A percentile compares a stretch with the other conserved stretches of the same genome.
These are phyloP conservation scores for Pseudogymnoascus sp. DNA, from an alignment of 2,329 filamentous ascomycete genomes.

Conservation along the genomic window DNA sequence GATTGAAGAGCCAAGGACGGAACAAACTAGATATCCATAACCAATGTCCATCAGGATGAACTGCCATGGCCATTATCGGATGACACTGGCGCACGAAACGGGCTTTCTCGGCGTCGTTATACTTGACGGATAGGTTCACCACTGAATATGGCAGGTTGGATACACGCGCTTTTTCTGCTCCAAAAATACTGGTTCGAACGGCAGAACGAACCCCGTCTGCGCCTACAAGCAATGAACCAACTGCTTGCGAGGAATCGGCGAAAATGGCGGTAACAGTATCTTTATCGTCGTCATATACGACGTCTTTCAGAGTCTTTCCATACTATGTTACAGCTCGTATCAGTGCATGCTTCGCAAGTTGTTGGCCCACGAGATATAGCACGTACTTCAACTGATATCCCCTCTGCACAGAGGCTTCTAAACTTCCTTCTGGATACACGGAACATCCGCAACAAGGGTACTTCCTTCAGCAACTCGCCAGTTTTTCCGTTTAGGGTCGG, in stretches of 20 bases:
- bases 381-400: conserved; percentile 7
- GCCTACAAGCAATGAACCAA: conserved; percentile 26
- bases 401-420: conserved; percentile 14
- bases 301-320: conserved; percentile 28
- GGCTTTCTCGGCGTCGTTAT: neutral
- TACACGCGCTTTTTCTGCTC: neutral
- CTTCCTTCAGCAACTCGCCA: conserved; percentile 8
- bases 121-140: neutral
- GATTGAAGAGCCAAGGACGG: neutral
- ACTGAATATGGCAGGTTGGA: conserved; percentile 1
- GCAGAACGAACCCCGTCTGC: conserved; percentile 27
- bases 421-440: conserved; percentile 13
- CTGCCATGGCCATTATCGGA: neutral
- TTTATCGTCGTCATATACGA: conserved; percentile 24
- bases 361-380: neutral
- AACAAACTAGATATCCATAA: conserved; percentile 3
- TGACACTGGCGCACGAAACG: neutral
- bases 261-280: conserved; percentile 25
- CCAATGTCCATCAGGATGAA: conserved; percentile 1
- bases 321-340: neutral
- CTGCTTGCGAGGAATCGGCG: conserved; percentile 23
- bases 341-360: neutral
- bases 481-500: conserved; percentile 8
- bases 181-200: conserved; percentile 17
- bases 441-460: conserved; percentile 9